Percentiles rank a stretch among this genome's conserved stretches.
phyloP scores from a whole-genome alignment of 371 early-diverging fungal genomes.

The Syncephalastrum monosporum region DNA sequence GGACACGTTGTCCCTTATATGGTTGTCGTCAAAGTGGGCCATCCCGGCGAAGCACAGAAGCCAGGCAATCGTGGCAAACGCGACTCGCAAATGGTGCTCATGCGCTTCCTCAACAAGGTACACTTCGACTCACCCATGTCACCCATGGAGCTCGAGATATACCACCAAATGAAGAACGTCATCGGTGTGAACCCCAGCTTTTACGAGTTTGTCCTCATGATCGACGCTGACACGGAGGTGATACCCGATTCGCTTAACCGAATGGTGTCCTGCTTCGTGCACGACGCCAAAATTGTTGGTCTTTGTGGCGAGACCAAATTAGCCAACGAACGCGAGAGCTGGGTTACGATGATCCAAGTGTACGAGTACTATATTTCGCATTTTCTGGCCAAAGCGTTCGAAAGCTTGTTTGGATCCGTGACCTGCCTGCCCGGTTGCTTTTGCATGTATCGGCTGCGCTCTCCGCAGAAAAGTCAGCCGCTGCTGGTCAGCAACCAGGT shows the following conservation, averaged over 20 bases:
- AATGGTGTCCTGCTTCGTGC: conserved; percentile 68
- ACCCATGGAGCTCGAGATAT: conserved; percentile 89
- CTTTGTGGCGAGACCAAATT: conserved; percentile 80
- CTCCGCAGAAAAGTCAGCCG: conserved; percentile 80
- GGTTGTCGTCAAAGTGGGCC: conserved; percentile 83
- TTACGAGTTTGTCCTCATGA: conserved; percentile 66
- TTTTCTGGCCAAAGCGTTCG: conserved; percentile 79
- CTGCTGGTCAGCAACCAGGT: conserved; percentile 88
- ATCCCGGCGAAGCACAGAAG: conserved; percentile 62
- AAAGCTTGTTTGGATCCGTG: conserved; percentile 80
- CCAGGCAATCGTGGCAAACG: conserved; percentile 90
- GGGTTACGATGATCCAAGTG: conserved; percentile 90
- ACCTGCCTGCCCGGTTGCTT: conserved; percentile 94
- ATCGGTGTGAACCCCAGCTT: conserved; percentile 84
- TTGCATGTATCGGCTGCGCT: conserved; percentile 89
- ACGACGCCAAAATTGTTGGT: conserved; percentile 77
- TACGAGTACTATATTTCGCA: conserved; percentile 84
- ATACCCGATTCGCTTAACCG: conserved; percentile 64
- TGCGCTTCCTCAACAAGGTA: conserved; percentile 78
- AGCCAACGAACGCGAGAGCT: conserved; percentile 78
- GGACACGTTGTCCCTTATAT: conserved; percentile 85
- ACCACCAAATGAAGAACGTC: conserved; percentile 83
- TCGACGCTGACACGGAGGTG: conserved; percentile 72
- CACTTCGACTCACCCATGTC: conserved; percentile 76
- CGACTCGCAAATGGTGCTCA: conserved; percentile 81